Base-by-base conservation (phyloP, 768 basidiomycete genomes). In the Mycena rebaudengoi region DNA sequence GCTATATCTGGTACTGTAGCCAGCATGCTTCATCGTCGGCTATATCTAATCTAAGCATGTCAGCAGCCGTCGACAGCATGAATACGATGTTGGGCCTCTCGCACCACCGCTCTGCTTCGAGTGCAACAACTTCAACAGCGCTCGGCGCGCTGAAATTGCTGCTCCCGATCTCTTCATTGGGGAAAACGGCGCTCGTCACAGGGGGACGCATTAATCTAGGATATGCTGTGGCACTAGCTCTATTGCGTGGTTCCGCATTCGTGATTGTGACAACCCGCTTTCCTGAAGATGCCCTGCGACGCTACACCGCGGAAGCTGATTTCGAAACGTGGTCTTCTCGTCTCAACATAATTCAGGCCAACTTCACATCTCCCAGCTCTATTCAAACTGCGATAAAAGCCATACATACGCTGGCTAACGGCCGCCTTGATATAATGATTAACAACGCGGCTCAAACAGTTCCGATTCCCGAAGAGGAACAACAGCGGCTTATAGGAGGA, bases 371-470 rank as follows among this genome's bases (percentile, higher is more conserved):
- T 4, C 74, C 77, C 14, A 73, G 74, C 54, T 77, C 78, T 49
- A 74, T 77, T 14, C 75, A 78, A 46, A 63, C 68, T n/a, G 72
- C 76, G 50, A 64, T 78, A 37, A 50, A 69, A 26, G 64, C 67
- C 0, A 71, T 76, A 14, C 69, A 74, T 53, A 62, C 35, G 25
- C 67, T 70, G 37, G 53, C 71, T 7, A 59, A 69, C 29, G 62
- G 65, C n/a, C 71, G 68, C 37, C 65, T 79, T 7, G 72, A 77
- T 49, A 68, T 79, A 21, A 61, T 77, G 18, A 73, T 79, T 62
- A 78, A 77, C 49, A 79, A 78, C 43, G 77, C 78, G 1, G 78
- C 78, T 4, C 78, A 78, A 45, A 79, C 77, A 8, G 69, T 78
- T 11, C 76, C 76, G 0, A 74, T 78, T 30, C 69, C 69, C 5